phyloP scores from a whole-genome alignment of 305 asterid species.

The Fraxinus nigra region DNA sequence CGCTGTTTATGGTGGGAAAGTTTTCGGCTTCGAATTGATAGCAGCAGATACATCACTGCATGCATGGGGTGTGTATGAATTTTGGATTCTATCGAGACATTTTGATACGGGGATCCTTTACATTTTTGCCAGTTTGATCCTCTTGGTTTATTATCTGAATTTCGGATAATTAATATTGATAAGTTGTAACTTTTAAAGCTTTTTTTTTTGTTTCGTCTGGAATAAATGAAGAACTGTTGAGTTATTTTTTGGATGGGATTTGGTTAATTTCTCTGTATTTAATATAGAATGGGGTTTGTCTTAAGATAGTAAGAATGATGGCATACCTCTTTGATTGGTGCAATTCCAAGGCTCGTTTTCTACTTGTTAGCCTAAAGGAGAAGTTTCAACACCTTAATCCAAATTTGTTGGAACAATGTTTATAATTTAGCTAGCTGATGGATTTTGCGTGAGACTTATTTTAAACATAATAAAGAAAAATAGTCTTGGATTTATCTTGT shows the following conservation, averaged over 20 bases:
- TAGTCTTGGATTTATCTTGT: background rate
- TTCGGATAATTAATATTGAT: background rate
- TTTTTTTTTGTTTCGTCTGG: background rate
- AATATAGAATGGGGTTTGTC: background rate
- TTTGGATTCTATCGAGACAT: background rate
- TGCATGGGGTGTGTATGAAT: constrained; percentile 57
- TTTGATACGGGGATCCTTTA: background rate
- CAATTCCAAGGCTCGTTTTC: background rate
- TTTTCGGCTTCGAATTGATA: constrained; percentile 43
- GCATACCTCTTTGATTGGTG: background rate
- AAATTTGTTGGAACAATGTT: background rate
- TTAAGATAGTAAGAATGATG: background rate
- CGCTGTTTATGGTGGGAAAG: constrained; percentile 43
- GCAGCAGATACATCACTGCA: constrained; percentile 42
- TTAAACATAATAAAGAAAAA: background rate
- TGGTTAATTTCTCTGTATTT: background rate
- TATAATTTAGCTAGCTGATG: background rate
- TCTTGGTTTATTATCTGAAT: background rate
- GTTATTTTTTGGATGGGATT: background rate
- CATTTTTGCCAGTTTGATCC: background rate
- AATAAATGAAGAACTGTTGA: background rate
- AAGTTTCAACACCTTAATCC: background rate
- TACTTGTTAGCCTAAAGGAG: background rate
- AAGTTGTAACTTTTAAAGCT: background rate
- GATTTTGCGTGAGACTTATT: background rate